A percentile compares a stretch with the other conserved stretches of the same genome.
Conservation (phyloP, 2,329 filamentous ascomycete genomes). For the Mycogone perniciosa region DNA sequence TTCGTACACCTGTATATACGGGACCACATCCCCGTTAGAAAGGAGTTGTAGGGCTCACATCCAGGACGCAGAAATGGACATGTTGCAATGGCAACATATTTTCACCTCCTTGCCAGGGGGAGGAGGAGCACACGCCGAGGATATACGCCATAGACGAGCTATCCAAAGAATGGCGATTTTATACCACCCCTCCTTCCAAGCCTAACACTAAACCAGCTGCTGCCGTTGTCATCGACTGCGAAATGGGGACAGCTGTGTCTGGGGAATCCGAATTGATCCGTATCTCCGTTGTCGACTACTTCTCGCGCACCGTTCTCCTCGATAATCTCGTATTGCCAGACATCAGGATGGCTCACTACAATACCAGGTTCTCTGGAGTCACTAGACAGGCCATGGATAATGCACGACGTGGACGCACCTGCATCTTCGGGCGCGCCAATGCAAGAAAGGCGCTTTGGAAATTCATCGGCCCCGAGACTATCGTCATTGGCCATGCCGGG, state of each 20-base stretch:
- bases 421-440: constrained; percentile 35
- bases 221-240: constrained; percentile 46
- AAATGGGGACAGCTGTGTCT: constrained; percentile 43
- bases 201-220: constrained; percentile 3
- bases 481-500: constrained; percentile 42
- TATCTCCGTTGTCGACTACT: constrained; percentile 45
- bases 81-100: constrained; percentile 23
- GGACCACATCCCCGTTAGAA: background rate
- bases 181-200: constrained; percentile 15
- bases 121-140: constrained; percentile 21
- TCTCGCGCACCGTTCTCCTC: constrained; percentile 40
- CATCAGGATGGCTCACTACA: constrained; percentile 40
- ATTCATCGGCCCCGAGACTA: constrained; percentile 39
- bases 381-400: constrained; percentile 31
- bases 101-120: constrained; percentile 20
- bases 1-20: constrained; percentile 10
- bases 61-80: constrained; percentile 21
- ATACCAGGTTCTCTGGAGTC: constrained; percentile 46
- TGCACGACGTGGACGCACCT: constrained; percentile 25
- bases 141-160: constrained; percentile 21
- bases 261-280: constrained; percentile 47
- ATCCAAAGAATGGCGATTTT: constrained; percentile 22
- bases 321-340: constrained; percentile 45
- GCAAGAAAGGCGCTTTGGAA: constrained; percentile 38
- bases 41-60: background rate